phyloP scores from a whole-genome alignment of 495 filamentous ascomycete genomes.

The Daldinia childiae region DNA sequence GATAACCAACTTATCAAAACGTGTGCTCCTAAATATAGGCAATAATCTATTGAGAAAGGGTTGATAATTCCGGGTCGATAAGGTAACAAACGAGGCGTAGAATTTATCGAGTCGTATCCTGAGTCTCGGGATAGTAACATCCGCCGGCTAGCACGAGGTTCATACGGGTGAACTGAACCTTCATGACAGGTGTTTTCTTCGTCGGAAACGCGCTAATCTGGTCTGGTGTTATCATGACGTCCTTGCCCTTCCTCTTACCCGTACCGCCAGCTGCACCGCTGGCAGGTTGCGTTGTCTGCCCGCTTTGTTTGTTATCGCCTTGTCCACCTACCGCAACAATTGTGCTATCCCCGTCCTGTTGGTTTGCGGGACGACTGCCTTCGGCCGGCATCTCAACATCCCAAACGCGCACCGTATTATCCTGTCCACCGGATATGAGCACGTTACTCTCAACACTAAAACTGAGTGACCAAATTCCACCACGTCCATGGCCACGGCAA shows the following conservation, averaged over 20 bases:
- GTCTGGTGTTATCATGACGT: constrained; percentile 87
- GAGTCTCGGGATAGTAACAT: constrained; percentile 68
- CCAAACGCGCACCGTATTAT: constrained; percentile 93
- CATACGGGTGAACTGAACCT: constrained; percentile 91
- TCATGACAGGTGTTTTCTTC: constrained; percentile 94
- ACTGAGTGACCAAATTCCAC: constrained; percentile 89
- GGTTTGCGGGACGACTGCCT: constrained; percentile 44
- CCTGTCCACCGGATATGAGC: constrained; percentile 87
- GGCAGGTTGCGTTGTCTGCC: constrained; percentile 45
- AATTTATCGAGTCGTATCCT: constrained; percentile 32
- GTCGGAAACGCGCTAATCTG: constrained; percentile 93
- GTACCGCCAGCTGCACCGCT: constrained; percentile 60
- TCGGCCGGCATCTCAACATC: constrained; percentile 76
- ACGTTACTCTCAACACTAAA: constrained; percentile 92
- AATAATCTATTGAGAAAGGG: neutral
- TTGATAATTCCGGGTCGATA: neutral
- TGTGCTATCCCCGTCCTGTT: constrained; percentile 51
- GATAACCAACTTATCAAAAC: neutral
- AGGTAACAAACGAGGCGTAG: neutral
- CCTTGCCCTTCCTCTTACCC: constrained; percentile 86
- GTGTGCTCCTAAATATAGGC: neutral
- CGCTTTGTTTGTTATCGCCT: constrained; percentile 58
- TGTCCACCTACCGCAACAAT: constrained; percentile 61
- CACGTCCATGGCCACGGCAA: constrained; percentile 92
- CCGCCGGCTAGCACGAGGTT: constrained; percentile 90